These are phyloP conservation scores for Phaeosphaeria sp. DNA, from an alignment of 2,329 filamentous ascomycete genomes.

Conservation along the genomic window DNA sequence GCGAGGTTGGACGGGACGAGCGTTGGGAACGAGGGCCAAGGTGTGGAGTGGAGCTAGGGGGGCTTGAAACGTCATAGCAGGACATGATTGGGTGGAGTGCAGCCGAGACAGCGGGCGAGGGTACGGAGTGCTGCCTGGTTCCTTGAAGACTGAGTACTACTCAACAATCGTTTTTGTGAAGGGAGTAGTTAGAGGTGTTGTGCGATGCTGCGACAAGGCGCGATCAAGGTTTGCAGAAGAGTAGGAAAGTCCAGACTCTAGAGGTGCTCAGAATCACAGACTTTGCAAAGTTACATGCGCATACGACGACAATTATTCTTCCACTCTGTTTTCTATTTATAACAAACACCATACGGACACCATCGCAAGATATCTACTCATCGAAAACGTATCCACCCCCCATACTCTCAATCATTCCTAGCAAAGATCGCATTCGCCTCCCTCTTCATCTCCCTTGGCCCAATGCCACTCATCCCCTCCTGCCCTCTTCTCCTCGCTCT, in stretches of 20 bases:
- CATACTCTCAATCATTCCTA: background rate
- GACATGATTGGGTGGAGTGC: background rate
- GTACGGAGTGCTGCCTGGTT: too few species aligned
- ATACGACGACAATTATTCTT: too few species aligned
- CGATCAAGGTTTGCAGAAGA: too few species aligned
- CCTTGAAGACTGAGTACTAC: too few species aligned
- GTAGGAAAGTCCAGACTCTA: too few species aligned
- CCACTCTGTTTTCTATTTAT: too few species aligned
- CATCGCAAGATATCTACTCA: background rate
- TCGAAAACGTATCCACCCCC: background rate
- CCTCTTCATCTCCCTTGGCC: conserved; percentile 4
- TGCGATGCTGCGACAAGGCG: too few species aligned
- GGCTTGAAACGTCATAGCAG: conserved; percentile 6
- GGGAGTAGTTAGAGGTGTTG: too few species aligned
- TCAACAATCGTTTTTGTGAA: too few species aligned
- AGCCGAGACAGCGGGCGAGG: background rate
- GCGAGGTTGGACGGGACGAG: background rate
- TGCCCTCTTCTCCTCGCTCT: background rate
- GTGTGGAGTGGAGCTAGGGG: conserved; percentile 1
- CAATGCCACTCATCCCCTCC: background rate
- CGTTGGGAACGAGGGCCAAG: background rate
- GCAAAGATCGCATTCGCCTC: background rate
- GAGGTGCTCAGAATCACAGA: too few species aligned
- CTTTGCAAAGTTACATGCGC: too few species aligned
- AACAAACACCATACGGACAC: too few species aligned